These are phyloP conservation scores for Macadamia tetraphylla DNA, from an alignment of 164 flowering plant genomes.

Conservation along the genomic window DNA sequence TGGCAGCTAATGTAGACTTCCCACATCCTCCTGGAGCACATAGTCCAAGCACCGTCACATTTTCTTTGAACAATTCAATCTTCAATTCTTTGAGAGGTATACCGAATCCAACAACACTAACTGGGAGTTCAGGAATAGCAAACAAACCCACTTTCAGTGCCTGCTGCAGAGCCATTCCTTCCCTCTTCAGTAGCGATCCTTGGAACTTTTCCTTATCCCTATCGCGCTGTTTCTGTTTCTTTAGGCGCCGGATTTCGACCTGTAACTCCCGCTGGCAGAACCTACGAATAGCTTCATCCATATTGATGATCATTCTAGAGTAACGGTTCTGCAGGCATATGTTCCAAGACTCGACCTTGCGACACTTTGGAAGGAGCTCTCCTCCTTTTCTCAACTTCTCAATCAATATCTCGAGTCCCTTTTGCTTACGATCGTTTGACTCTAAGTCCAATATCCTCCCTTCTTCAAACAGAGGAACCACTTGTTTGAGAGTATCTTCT, in stretches of 20 bases:
- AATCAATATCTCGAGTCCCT: not conserved
- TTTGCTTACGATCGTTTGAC: slow-evolving; percentile 2
- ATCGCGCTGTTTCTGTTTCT: no score
- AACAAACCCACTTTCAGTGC: not conserved
- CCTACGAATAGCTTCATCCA: slow-evolving; percentile 11
- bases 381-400: slow-evolving; percentile 10
- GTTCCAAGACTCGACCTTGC: not conserved
- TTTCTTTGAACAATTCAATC: slow-evolving; percentile 19
- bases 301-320: slow-evolving; percentile 10
- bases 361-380: slow-evolving; percentile 18
- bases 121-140: slow-evolving; percentile 16
- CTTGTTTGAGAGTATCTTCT: slow-evolving; percentile 7
- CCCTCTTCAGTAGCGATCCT: no score
- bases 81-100: slow-evolving; percentile 32
- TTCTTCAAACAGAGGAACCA: slow-evolving; percentile 10
- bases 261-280: no score
- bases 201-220: no score
- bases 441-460: slow-evolving; percentile 3
- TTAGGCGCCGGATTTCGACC: no score
- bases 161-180: not conserved
- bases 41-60: not conserved
- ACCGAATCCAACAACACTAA: slow-evolving; percentile 27
- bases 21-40: slow-evolving; percentile 10
- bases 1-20: slow-evolving; percentile 24
- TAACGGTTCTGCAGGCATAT: slow-evolving; percentile 2